Conservation (phyloP, 495 filamentous ascomycete genomes). For the Glonium stellatum region DNA sequence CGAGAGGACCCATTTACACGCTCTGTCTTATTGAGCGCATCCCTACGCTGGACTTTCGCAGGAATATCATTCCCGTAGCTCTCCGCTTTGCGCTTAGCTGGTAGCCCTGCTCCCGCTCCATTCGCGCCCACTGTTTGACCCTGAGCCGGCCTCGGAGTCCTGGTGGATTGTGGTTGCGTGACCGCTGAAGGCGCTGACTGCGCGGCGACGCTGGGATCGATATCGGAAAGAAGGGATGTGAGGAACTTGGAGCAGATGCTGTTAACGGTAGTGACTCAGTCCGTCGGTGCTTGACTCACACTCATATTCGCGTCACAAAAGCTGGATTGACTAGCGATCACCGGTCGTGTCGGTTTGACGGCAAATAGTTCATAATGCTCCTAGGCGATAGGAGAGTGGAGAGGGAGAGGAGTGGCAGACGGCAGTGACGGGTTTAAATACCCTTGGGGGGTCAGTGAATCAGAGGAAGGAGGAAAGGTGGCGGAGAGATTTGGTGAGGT, state of each 20-base stretch:
- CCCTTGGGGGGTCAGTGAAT: not conserved
- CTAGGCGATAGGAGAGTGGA: not conserved
- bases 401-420: not conserved
- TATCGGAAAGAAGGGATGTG: conserved; percentile 13
- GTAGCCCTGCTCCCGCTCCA: not conserved
- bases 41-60: not conserved
- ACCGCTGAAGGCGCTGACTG: not conserved
- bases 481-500: not conserved
- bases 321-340: conserved; percentile 22
- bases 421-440: conserved; percentile 3
- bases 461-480: conserved; percentile 1
- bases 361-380: conserved; percentile 18
- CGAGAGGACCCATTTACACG: not conserved
- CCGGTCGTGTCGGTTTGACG: conserved; percentile 16
- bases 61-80: not conserved
- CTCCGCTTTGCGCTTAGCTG: conserved; percentile 4
- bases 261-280: not conserved
- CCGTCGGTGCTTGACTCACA: conserved; percentile 16
- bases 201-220: conserved; percentile 14
- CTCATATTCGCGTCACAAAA: conserved; percentile 14
- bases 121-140: not conserved
- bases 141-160: not conserved
- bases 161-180: not conserved
- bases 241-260: conserved; percentile 11
- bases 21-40: not conserved